Evolutionary conservation across 371 early-diverging fungal genomes (phyloP), one percentile per base, ranked within the genome.

Genomic region (Lichtheimia corymbifera): DNA sequence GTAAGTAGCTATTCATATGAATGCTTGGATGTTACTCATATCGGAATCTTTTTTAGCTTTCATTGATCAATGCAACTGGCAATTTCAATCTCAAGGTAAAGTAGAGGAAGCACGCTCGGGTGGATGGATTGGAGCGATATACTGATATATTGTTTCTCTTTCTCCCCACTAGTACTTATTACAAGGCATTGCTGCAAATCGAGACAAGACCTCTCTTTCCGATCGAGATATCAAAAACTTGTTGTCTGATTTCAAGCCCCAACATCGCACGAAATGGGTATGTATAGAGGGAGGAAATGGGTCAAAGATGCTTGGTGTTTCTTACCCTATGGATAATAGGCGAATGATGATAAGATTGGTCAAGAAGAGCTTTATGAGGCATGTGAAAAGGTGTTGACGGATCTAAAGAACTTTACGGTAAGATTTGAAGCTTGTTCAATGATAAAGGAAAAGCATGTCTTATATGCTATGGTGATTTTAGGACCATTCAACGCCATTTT

Each of bases 301-400:
- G 7, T 7, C 22, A 28, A 28, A 7, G 7, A 35, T 35, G 11
- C 9, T 11, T 35, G 35, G 35, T 35, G 4, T 35, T 24, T 22
- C 1, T 43, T 25, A 57, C 13, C 25, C 15, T 14, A 13, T 22
- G 18, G 18, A 3, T 17, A 55, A 43, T 68, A 84, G 88, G 90
- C 92, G 4, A 92, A 86, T 63, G 91, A 93, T 52, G 93, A 93
- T 50, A 83, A 89, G 40, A 82, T 92, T n/a, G 94, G 93, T 0
- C 98, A 95, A 73, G 97, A 93, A 51, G 91, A 93, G 64, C 74
- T 97, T 11, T 96, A 96, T 69, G 94, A 92, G 55, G 90, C 90
- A 15, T 85, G 90, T 49, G 98, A 97, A 63, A 88, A 89, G 53
- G 88, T 92, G 14, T 75, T 98, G 65, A 80, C 77, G 12, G 93